phyloP scores from a whole-genome alignment of 208 protist species.

The Crithidia sp. region DNA sequence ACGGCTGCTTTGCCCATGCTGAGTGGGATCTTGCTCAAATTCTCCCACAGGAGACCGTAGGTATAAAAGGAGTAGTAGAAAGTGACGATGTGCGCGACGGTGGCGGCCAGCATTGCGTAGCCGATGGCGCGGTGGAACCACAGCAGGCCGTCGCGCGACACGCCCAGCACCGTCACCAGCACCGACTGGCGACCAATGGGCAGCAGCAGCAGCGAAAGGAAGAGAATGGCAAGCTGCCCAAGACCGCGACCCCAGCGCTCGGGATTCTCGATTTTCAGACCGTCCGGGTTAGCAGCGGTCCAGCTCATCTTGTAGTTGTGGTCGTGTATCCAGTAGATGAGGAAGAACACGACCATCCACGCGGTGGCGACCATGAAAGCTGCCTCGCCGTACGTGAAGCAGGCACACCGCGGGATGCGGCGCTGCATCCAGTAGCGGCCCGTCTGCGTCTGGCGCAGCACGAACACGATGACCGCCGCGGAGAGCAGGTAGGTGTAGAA shows the following conservation, averaged over 20 bases:
- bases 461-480: conserved; percentile 27
- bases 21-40: conserved; percentile 30
- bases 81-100: conserved; percentile 36
- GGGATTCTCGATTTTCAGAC: conserved; percentile 1
- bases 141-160: conserved; percentile 58
- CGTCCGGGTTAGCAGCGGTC: conserved; percentile 5
- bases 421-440: conserved; percentile 27
- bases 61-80: conserved; percentile 32
- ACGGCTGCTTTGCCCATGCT: conserved; percentile 19
- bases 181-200: conserved; percentile 57
- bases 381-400: conserved; percentile 35
- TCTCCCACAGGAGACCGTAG: conserved; percentile 31
- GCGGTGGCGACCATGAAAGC: conserved; percentile 34
- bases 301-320: conserved; percentile 60
- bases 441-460: conserved; percentile 33
- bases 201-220: conserved; percentile 63
- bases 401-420: conserved; percentile 21
- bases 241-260: conserved; percentile 54
- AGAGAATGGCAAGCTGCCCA: conserved; percentile 64
- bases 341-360: conserved; percentile 46
- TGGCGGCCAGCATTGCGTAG: conserved; percentile 37
- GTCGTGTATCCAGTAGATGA: conserved; percentile 64
- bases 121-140: conserved; percentile 61
- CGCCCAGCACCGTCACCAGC: conserved; percentile 48
- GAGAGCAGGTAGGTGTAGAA: conserved; percentile 55